A percentile compares a stretch with the other conserved stretches of the same genome.
These are phyloP conservation scores for Hymenoscyphus scutula DNA, from an alignment of 2,329 filamentous ascomycete genomes.

Conservation along the genomic window DNA sequence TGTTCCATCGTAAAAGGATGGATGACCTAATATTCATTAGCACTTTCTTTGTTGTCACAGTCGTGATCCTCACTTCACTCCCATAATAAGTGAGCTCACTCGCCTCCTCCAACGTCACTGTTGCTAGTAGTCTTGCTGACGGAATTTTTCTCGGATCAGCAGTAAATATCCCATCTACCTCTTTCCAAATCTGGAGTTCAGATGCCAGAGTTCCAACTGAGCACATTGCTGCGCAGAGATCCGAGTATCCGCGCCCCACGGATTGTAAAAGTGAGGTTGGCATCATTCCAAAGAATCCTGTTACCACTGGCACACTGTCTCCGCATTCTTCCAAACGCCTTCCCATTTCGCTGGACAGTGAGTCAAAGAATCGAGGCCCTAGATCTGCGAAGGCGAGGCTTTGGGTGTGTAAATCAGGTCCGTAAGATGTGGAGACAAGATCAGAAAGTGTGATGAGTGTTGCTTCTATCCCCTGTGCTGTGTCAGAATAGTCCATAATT, in stretches of 20 bases:
- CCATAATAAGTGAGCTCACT: slow-evolving; percentile 62
- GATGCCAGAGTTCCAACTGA: slow-evolving; percentile 62
- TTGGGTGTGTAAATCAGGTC: slow-evolving; percentile 6
- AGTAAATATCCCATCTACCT: slow-evolving; percentile 72
- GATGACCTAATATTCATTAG: slow-evolving; percentile 51
- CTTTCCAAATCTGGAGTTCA: slow-evolving; percentile 72
- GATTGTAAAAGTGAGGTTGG: slow-evolving; percentile 63
- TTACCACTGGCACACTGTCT: slow-evolving; percentile 15
- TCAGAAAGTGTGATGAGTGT: slow-evolving; percentile 13
- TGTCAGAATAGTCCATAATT: not conserved
- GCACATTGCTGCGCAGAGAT: slow-evolving; percentile 66
- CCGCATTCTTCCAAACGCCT: slow-evolving; percentile 10
- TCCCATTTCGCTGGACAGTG: slow-evolving; percentile 10
- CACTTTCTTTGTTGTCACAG: not conserved
- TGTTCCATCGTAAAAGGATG: slow-evolving; percentile 71
- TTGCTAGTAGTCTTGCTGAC: slow-evolving; percentile 57
- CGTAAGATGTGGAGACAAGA: slow-evolving; percentile 11
- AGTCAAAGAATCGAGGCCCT: slow-evolving; percentile 14
- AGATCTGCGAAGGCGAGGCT: slow-evolving; percentile 11
- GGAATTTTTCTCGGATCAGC: slow-evolving; percentile 67
- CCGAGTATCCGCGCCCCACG: slow-evolving; percentile 68
- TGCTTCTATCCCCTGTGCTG: slow-evolving; percentile 13
- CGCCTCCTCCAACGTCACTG: slow-evolving; percentile 63
- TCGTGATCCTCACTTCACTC: slow-evolving; percentile 29
- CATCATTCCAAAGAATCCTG: slow-evolving; percentile 66